These are phyloP conservation scores for Platanthera guangdongensis DNA, from an alignment of 106 monocot genomes.

Conservation along the genomic window DNA sequence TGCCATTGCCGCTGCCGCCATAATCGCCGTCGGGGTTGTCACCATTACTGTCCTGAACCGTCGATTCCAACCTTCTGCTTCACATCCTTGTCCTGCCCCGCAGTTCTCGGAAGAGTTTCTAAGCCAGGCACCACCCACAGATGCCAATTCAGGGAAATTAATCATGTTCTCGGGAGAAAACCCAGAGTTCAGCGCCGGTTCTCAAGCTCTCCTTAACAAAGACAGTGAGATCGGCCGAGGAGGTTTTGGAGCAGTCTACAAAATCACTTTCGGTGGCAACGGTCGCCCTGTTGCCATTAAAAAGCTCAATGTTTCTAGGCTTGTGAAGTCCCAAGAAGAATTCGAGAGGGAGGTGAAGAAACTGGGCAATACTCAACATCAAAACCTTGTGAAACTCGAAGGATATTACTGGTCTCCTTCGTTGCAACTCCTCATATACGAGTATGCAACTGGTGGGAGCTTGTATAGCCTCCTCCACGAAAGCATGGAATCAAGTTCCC, in stretches of 20 bases:
- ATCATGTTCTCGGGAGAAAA: constrained; percentile 45
- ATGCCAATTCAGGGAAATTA: constrained; percentile 37
- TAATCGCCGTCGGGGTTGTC: constrained; percentile 37
- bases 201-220: constrained; percentile 41
- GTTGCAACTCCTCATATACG: constrained; percentile 52
- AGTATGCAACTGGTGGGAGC: constrained; percentile 33
- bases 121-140: constrained; percentile 29
- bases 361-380: constrained; percentile 37
- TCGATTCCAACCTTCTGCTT: constrained; percentile 20
- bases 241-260: constrained; percentile 40
- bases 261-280: constrained; percentile 20
- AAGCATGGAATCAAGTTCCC: neutral
- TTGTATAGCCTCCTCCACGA: constrained; percentile 24
- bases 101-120: constrained; percentile 29
- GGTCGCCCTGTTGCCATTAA: constrained; percentile 51
- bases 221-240: constrained; percentile 48
- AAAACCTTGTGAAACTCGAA: constrained; percentile 37
- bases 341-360: constrained; percentile 50
- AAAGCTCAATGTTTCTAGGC: constrained; percentile 44
- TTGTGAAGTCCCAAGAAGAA: constrained; percentile 55
- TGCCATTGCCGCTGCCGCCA: constrained; percentile 42
- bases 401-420: constrained; percentile 64
- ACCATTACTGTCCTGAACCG: constrained; percentile 39
- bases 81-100: constrained; percentile 14
- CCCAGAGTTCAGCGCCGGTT: constrained; percentile 33